These are phyloP conservation scores for Diaporthe batatas DNA, from an alignment of 2,329 filamentous ascomycete genomes.

Conservation along the genomic window DNA sequence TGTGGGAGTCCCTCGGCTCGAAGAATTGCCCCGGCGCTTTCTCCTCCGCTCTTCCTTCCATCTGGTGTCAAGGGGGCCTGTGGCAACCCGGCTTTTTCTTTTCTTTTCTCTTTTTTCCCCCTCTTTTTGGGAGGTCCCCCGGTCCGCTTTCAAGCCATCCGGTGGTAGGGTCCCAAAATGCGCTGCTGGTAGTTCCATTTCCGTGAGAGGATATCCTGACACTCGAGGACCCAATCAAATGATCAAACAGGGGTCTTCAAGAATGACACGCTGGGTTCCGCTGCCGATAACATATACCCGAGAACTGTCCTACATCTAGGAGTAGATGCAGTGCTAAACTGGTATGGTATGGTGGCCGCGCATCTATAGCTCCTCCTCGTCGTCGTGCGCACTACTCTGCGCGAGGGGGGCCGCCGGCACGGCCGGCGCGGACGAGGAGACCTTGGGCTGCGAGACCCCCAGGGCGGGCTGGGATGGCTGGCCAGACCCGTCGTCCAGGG, in stretches of 20 bases:
- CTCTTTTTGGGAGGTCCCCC: too few species aligned
- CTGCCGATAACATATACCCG: background rate
- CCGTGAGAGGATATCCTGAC: background rate
- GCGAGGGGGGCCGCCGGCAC: constrained; percentile 7
- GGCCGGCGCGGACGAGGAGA: constrained; percentile 37
- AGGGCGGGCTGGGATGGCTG: constrained; percentile 21
- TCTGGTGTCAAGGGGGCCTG: too few species aligned
- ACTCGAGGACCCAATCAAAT: too few species aligned
- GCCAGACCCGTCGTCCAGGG: constrained; percentile 58
- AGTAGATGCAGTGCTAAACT: background rate
- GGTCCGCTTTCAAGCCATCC: background rate
- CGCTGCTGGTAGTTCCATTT: background rate
- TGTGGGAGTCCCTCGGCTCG: too few species aligned
- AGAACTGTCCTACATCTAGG: background rate
- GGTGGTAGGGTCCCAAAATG: background rate
- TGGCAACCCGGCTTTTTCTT: too few species aligned
- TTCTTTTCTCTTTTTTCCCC: too few species aligned
- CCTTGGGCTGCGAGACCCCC: constrained; percentile 16
- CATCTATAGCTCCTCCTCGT: constrained; percentile 32
- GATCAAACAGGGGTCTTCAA: background rate
- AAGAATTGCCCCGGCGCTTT: too few species aligned
- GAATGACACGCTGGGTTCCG: background rate
- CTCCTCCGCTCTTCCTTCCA: too few species aligned
- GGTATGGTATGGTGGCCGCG: too few species aligned
- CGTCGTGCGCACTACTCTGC: background rate